These are phyloP conservation scores for Nakazawaea sp. DNA, from an alignment of 805 yeast species.

Conservation along the genomic window DNA sequence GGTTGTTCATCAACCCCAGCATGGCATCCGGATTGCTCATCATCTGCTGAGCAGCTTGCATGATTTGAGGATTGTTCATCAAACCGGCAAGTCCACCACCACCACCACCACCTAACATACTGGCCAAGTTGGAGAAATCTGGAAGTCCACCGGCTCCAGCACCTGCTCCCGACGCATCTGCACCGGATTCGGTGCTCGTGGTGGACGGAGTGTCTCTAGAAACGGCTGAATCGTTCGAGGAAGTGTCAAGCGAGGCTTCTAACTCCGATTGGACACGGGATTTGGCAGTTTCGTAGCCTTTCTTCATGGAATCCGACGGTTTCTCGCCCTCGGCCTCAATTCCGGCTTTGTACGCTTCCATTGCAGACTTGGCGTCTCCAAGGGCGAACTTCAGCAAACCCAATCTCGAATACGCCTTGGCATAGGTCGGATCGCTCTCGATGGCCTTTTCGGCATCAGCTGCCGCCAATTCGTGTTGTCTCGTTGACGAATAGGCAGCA, in stretches of 20 bases:
- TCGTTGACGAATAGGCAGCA: constrained; percentile 83
- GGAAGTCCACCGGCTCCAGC: constrained; percentile 53
- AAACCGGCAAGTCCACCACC: constrained; percentile 67
- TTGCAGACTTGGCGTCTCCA: constrained; percentile 85
- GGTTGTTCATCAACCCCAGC: constrained; percentile 70
- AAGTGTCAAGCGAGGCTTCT: constrained; percentile 30
- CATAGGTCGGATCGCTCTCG: constrained; percentile 66
- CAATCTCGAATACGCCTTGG: constrained; percentile 91
- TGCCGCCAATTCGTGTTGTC: constrained; percentile 70
- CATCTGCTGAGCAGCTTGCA: constrained; percentile 83
- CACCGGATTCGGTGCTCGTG: constrained; percentile 16
- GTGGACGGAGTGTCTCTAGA: too few relatives aligned
- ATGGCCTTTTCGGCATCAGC: constrained; percentile 82
- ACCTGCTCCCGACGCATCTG: constrained; percentile 19
- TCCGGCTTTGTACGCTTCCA: constrained; percentile 87
- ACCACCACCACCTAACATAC: constrained; percentile 55
- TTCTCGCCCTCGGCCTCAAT: constrained; percentile 79
- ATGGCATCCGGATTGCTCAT: constrained; percentile 82
- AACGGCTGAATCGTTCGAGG: too few relatives aligned
- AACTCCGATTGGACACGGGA: constrained; percentile 76
- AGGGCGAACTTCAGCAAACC: constrained; percentile 93
- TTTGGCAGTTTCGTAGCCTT: constrained; percentile 92
- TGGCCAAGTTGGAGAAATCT: constrained; percentile 53
- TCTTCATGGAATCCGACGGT: constrained; percentile 84
- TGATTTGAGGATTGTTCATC: constrained; percentile 86